Conservation (phyloP, 192 early-diverging fungal genomes). For the Dispira parvispora region DNA sequence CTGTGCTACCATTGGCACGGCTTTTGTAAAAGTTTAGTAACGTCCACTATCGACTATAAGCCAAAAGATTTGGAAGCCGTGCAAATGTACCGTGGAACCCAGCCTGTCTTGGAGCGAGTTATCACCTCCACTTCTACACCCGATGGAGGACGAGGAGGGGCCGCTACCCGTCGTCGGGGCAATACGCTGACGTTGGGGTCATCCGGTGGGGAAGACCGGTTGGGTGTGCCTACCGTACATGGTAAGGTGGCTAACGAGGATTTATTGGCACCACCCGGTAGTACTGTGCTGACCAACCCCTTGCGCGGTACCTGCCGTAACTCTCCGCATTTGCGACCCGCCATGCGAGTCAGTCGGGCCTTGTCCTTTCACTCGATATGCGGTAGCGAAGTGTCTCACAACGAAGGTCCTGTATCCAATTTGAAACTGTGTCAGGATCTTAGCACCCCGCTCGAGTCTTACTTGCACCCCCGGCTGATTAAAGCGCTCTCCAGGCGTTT, state of each 20-base stretch:
- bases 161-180: too few species aligned
- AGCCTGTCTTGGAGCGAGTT: too few species aligned
- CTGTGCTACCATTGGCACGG: not conserved
- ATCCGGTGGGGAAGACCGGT: too few species aligned
- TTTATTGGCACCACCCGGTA: too few species aligned
- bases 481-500: constrained; percentile 4
- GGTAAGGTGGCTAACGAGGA: too few species aligned
- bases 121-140: too few species aligned
- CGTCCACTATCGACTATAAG: constrained; percentile 1
- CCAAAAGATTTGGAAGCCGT: not conserved
- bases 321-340: not conserved
- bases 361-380: not conserved
- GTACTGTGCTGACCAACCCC: too few species aligned
- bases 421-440: not conserved
- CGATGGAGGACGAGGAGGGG: too few species aligned
- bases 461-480: constrained; percentile 3
- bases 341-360: not conserved
- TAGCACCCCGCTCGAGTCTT: constrained; percentile 6
- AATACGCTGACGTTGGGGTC: too few species aligned
- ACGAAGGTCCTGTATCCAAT: not conserved
- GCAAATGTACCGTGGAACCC: constrained; percentile 9
- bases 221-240: too few species aligned
- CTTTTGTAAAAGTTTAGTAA: not conserved
- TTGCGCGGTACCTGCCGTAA: too few species aligned
- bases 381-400: constrained; percentile 1